phyloP scores from a whole-genome alignment of 1,139 yeast species.

The Zygosaccharomyces sapae region DNA sequence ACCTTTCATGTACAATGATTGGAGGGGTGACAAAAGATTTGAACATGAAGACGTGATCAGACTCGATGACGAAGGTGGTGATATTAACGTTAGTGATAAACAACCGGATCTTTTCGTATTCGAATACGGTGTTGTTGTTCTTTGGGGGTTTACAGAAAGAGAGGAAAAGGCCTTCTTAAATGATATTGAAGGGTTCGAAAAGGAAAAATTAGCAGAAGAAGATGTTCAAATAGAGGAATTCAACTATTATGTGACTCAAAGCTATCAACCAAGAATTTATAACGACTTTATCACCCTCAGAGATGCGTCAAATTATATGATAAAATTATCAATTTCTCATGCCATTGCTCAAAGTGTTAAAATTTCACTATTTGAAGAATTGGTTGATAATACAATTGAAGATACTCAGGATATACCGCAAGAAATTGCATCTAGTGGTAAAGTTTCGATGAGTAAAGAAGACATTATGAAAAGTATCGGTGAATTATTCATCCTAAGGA shows the following conservation, averaged over 20 bases:
- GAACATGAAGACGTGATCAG: conserved; percentile 51
- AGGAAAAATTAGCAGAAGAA: conserved; percentile 82
- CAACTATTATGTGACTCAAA: conserved; percentile 86
- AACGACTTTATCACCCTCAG: conserved; percentile 90
- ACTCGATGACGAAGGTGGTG: conserved; percentile 91
- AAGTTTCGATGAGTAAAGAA: conserved; percentile 88
- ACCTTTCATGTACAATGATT: conserved; percentile 77
- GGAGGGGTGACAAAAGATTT: conserved; percentile 54
- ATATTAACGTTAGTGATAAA: conserved; percentile 70
- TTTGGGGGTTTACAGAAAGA: conserved; percentile 87
- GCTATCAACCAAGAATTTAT: conserved; percentile 91
- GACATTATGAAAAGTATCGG: conserved; percentile 97
- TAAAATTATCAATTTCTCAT: conserved; percentile 82
- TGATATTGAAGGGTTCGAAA: conserved; percentile 83
- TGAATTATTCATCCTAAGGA: conserved; percentile 83
- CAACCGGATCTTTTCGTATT: conserved; percentile 78
- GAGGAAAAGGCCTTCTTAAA: conserved; percentile 81
- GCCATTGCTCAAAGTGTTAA: conserved; percentile 92
- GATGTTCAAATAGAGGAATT: conserved; percentile 93
- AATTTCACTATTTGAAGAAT: conserved; percentile 88
- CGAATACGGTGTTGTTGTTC: conserved; percentile 89
- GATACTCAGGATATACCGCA: conserved; percentile 96
- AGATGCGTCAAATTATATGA: conserved; percentile 87
- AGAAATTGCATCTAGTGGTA: conserved; percentile 90
- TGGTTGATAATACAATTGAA: conserved; percentile 92